Percentiles rank a stretch among this genome's conserved stretches.
These are phyloP conservation scores for Kodamaea laetipori DNA, from an alignment of 805 yeast species.

Conservation along the genomic window DNA sequence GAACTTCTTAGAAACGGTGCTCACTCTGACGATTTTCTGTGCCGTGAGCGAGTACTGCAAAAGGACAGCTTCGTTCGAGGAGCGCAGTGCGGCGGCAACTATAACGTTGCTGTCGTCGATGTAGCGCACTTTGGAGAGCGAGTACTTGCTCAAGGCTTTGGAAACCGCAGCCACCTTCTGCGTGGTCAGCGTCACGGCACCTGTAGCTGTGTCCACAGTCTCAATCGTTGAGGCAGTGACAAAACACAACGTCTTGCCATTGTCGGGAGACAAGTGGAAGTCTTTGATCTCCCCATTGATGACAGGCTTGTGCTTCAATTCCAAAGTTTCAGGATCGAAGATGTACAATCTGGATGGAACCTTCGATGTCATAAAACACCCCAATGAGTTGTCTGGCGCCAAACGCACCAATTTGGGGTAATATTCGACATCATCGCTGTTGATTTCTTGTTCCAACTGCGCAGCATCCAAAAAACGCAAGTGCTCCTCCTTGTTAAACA, in stretches of 20 bases:
- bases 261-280: slow-evolving; percentile 59
- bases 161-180: slow-evolving; percentile 21
- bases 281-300: slow-evolving; percentile 60
- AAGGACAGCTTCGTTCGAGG: slow-evolving; percentile 38
- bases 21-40: slow-evolving; percentile 44
- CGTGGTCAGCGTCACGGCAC: slow-evolving; percentile 34
- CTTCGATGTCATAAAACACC: slow-evolving; percentile 69
- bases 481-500: slow-evolving; percentile 57
- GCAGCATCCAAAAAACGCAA: slow-evolving; percentile 60
- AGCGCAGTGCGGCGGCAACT: slow-evolving; percentile 34
- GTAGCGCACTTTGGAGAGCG: slow-evolving; percentile 47
- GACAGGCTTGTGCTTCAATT: slow-evolving; percentile 53
- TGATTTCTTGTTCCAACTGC: slow-evolving; percentile 53
- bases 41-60: slow-evolving; percentile 46
- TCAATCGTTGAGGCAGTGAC: slow-evolving; percentile 57
- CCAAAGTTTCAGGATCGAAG: slow-evolving; percentile 57
- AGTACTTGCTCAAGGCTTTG: slow-evolving; percentile 26
- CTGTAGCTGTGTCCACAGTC: slow-evolving; percentile 52
- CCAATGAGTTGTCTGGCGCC: slow-evolving; percentile 59
- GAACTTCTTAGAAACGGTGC: slow-evolving; percentile 47
- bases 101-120: slow-evolving; percentile 35
- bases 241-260: slow-evolving; percentile 64
- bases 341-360: slow-evolving; percentile 65
- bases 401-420: slow-evolving; percentile 66
- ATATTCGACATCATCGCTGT: slow-evolving; percentile 42